Base-by-base conservation (phyloP, 305 asterid species). In the Coffea humblotiana region DNA sequence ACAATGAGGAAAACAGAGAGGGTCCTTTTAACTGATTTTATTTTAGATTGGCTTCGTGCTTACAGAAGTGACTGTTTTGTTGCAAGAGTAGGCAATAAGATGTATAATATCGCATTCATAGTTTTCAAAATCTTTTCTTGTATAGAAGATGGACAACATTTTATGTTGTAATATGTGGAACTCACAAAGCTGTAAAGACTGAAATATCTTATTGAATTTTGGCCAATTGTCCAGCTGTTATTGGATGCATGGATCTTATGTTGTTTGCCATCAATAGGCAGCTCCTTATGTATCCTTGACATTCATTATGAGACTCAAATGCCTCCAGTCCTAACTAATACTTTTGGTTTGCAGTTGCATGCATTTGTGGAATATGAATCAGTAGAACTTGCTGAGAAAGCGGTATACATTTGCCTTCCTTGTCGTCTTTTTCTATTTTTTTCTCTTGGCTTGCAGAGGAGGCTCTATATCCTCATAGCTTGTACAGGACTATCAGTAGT, bases 281-380 rank as follows among this genome's bases (percentile, higher is more conserved):
- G 76, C 47, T 80, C 27, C 14, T 75, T 69, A 15, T 15, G 8
- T 12, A 11, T 60, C 8, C 37, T 6, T n/a, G 14, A 54, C 40
- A 45, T 54, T 61, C 3, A 12, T 58, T 65, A 25, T 66, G n/a
- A 14, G 56, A 21, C 51, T 71, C 56, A 45, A 25, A 18, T 60
- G 77, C 66, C 76, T 48, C 68, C 61, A 72, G 40, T 51, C 64
- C 60, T 14, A 45, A 78, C 18, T 77, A 82, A 29, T 58, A 77
- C 71, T 43, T 79, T 67, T 70, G 68, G 7, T 66, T 15, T 90
- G 91, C 85, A 95, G 98, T 88, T 92, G 89, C 98, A 95, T 45
- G 94, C 96, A 74, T 95, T 90, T 87, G 97, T 93, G 88, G 98
- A 95, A 88, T 95, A 95, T 75, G 98, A 95, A 77, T 85, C 98